Evolutionary conservation across 2,329 filamentous ascomycete species (phyloP).

Genomic region (Alternaria arborescens): DNA sequence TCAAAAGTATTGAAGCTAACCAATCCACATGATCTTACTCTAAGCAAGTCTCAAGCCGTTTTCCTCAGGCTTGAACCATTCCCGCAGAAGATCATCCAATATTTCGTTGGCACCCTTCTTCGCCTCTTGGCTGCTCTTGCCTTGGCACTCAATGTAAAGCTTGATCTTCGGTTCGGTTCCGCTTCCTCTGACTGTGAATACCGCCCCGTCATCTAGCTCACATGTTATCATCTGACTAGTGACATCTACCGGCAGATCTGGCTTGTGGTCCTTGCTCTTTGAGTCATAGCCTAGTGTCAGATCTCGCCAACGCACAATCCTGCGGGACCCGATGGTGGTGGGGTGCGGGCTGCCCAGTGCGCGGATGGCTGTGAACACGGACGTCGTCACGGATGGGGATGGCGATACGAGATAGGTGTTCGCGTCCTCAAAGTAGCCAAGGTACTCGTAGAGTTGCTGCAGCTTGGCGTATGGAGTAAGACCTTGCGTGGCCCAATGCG

Average conservation of each 20-base stretch:
- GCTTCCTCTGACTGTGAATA: slow-evolving; percentile 68
- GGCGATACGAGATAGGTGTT: slow-evolving; percentile 72
- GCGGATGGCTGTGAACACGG: slow-evolving; percentile 65
- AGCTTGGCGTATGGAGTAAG: slow-evolving; percentile 67
- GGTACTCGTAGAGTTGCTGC: slow-evolving; percentile 64
- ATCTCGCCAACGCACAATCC: slow-evolving; percentile 68
- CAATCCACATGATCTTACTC: background rate
- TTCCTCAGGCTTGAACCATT: slow-evolving; percentile 59
- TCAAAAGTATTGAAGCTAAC: background rate
- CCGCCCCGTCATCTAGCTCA: slow-evolving; percentile 64
- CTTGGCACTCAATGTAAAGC: slow-evolving; percentile 62
- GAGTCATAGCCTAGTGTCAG: slow-evolving; percentile 69
- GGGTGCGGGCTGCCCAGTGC: slow-evolving; percentile 54
- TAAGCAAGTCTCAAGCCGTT: slow-evolving; percentile 46
- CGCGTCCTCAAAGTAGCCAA: slow-evolving; percentile 69
- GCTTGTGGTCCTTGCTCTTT: slow-evolving; percentile 59
- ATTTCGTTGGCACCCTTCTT: slow-evolving; percentile 57
- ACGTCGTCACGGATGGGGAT: slow-evolving; percentile 59
- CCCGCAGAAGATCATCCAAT: slow-evolving; percentile 55
- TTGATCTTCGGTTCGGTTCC: slow-evolving; percentile 75
- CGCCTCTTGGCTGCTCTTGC: slow-evolving; percentile 53
- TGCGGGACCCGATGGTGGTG: slow-evolving; percentile 59
- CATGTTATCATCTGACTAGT: slow-evolving; percentile 71
- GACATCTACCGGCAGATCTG: slow-evolving; percentile 64
- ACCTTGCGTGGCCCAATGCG: slow-evolving; percentile 61